Percentiles rank a stretch among this genome's conserved stretches.
Evolutionary conservation across 768 basidiomycete species (phyloP).

Genomic region (Naganishia vaughanmartiniae): DNA sequence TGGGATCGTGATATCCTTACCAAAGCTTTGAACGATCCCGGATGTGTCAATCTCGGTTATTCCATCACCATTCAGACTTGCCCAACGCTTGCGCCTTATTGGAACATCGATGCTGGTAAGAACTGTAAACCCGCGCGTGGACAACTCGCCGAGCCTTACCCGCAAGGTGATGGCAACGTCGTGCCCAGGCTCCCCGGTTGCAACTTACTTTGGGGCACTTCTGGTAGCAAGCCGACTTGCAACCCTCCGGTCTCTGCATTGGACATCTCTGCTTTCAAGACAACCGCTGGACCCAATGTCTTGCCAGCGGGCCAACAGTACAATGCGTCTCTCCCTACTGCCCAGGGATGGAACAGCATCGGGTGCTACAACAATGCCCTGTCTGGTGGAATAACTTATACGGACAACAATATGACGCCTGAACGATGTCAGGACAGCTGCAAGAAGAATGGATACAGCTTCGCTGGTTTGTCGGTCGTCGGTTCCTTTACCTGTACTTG

Average conservation of each 20-base stretch:
- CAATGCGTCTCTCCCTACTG: slow-evolving; percentile 35
- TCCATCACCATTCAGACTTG: slow-evolving; percentile 14
- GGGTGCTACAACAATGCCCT: slow-evolving; percentile 35
- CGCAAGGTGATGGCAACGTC: slow-evolving; percentile 38
- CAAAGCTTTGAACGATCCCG: slow-evolving; percentile 57
- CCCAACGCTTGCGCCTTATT: slow-evolving; percentile 3
- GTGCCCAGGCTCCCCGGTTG: slow-evolving; percentile 44
- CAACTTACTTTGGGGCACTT: slow-evolving; percentile 43
- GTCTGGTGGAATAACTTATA: slow-evolving; percentile 32
- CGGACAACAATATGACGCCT: slow-evolving; percentile 33
- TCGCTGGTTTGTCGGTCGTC: slow-evolving; percentile 29
- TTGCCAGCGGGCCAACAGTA: slow-evolving; percentile 30
- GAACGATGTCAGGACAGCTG: slow-evolving; percentile 34
- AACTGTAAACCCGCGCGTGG: slow-evolving; percentile 40
- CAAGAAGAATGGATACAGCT: slow-evolving; percentile 32
- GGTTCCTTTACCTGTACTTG: slow-evolving; percentile 13
- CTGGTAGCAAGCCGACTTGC: slow-evolving; percentile 43
- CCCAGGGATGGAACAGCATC: slow-evolving; percentile 40
- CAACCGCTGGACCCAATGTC: slow-evolving; percentile 38
- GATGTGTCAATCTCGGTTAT: slow-evolving; percentile 29
- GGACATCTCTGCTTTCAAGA: slow-evolving; percentile 35
- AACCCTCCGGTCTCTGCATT: slow-evolving; percentile 35
- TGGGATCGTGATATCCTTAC: slow-evolving; percentile 63
- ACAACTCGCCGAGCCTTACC: slow-evolving; percentile 30
- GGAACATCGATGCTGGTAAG: slow-evolving; percentile 2